Conservation (phyloP, 495 filamentous ascomycete species). For the Tetracladium marchalianum region DNA sequence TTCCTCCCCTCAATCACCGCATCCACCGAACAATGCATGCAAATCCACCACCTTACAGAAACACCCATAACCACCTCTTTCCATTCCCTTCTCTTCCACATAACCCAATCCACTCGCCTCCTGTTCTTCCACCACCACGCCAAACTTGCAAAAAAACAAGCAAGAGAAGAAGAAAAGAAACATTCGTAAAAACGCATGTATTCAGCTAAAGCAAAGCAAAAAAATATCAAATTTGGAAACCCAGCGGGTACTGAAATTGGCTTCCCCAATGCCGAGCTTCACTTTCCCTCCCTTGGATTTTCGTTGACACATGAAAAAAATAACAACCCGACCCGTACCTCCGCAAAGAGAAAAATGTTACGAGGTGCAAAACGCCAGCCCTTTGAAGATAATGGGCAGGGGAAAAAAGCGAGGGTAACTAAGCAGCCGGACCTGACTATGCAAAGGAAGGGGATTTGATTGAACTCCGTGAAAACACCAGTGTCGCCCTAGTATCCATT, state of each 20-base stretch:
- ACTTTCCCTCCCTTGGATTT: not conserved
- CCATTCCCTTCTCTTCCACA: not conserved
- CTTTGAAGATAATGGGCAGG: not conserved
- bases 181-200: conserved; percentile 4
- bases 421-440: not conserved
- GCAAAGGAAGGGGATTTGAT: too few relatives aligned
- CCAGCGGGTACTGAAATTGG: conserved; percentile 11
- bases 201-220: not conserved
- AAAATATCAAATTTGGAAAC: not conserved
- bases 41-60: not conserved
- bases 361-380: conserved; percentile 2
- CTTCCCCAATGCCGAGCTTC: conserved; percentile 4
- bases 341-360: not conserved
- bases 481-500: too few relatives aligned
- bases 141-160: not conserved
- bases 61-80: not conserved
- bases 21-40: not conserved
- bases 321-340: not conserved
- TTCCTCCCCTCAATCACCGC: not conserved
- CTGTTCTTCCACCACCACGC: not conserved
- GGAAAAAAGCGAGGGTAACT: conserved; percentile 2
- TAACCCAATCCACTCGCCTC: not conserved
- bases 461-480: too few relatives aligned
- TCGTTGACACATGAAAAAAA: not conserved
- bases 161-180: not conserved